phyloP scores from a whole-genome alignment of 1,284 basidiomycete species.

The Neotropicomus parvogracilis region DNA sequence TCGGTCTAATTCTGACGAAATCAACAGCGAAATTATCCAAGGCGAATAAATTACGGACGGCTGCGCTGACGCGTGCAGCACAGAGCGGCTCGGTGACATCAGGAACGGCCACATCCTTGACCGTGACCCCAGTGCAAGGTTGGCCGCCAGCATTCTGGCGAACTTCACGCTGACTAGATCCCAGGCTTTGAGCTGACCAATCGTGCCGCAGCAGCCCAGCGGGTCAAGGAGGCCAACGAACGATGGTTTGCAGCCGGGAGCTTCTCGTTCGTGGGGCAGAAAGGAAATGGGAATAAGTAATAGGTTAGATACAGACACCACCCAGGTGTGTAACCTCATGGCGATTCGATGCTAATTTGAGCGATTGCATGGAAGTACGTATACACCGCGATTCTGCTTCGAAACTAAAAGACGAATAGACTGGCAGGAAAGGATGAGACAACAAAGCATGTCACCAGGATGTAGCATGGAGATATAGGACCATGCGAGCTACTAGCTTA shows the following conservation, averaged over 20 bases:
- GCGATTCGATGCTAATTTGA: constrained; percentile 9
- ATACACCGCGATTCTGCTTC: constrained; percentile 10
- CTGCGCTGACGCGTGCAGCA: constrained; percentile 72
- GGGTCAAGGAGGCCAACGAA: constrained; percentile 90
- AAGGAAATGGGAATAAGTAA: constrained; percentile 41
- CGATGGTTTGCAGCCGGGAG: constrained; percentile 86
- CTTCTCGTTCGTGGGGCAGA: constrained; percentile 76
- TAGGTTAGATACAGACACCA: constrained; percentile 8
- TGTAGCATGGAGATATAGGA: constrained; percentile 1
- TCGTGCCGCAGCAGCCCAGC: constrained; percentile 69
- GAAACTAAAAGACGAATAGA: constrained; percentile 16
- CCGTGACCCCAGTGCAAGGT: constrained; percentile 97
- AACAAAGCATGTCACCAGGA: constrained; percentile 1
- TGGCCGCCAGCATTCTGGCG: constrained; percentile 21
- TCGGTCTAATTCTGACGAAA: constrained; percentile 9
- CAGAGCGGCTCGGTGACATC: constrained; percentile 61
- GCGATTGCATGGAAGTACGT: constrained; percentile 16
- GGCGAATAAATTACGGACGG: constrained; percentile 87
- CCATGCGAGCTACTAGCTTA: constrained; percentile 7
- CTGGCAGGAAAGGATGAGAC: constrained; percentile 15
- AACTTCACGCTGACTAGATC: constrained; percentile 14
- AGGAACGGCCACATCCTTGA: constrained; percentile 88
- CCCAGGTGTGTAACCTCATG: neutral
- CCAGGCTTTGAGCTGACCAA: constrained; percentile 85
- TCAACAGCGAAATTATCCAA: constrained; percentile 90